Base-by-base conservation (phyloP, 441 rosid species). In the Populus trichocarpa region DNA sequence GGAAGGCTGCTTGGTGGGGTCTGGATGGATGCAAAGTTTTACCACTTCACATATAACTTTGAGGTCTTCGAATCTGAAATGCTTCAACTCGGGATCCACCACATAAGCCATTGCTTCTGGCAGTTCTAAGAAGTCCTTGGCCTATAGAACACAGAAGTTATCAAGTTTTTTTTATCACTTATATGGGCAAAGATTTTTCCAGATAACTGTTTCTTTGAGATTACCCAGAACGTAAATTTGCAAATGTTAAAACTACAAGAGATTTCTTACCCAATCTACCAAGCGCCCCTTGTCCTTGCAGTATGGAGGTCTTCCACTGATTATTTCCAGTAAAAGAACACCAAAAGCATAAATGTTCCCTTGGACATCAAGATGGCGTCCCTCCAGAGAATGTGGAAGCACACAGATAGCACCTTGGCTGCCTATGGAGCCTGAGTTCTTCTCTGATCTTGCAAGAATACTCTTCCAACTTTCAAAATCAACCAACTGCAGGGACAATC, bases 391-490 rank as follows among this genome's bases (percentile, higher is more conserved):
- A 73, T 84, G 89, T 38, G 91, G 90, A 71, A 93, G 98, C 72
- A 94, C 82, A 72, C 98, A 96, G 63, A 93, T 78, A n/a, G 90
- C 84, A 64, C 99, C 98, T 76, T 91, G 92, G 87, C 87, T 88
- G 75, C 90, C 87, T 14, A 96, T 87, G 78, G 95, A 81, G 53
- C 91, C 93, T 4, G 92, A 85, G 85, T 92, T 93, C 87, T 91
- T 96, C 78, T 92, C 95, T 76, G 97, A 92, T 86, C 99, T 90
- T n/a, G 89, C 89, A 78, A 92, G 91, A 81, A 96, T 93, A 32
- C 90, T 87, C 87, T 94, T 96, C 99, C 99, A 96, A 80, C 98
- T 91, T 71, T 93, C 99, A 67, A 94, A 96, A 87, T 96, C 99
- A 42, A 96, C 96, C 84, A 96, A 86, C 99, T 96, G 90, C 32